Percentiles rank a stretch among this genome's conserved stretches.
Evolutionary conservation across 495 filamentous ascomycete species (phyloP).

Genomic region (Xylaria acuta): DNA sequence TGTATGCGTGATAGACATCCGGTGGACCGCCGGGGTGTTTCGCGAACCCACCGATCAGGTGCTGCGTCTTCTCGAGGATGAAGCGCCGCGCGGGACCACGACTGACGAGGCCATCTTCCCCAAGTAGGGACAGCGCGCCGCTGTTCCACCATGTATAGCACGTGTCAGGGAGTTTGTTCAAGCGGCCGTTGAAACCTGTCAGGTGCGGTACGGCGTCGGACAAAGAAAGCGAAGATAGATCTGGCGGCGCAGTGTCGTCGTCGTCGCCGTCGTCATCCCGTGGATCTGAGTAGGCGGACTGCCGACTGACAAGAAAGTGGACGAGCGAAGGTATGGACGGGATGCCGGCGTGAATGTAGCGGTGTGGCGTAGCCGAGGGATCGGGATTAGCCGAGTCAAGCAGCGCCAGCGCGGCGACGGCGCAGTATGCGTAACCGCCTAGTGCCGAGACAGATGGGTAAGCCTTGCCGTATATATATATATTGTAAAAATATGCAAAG

Average conservation of each 20-base stretch:
- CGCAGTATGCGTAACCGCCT: constrained; percentile 92
- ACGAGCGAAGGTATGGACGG: constrained; percentile 42
- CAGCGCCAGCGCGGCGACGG: constrained; percentile 74
- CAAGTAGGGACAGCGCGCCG: constrained; percentile 73
- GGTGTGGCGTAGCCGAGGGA: constrained; percentile 37
- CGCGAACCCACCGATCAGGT: constrained; percentile 87
- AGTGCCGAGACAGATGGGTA: constrained; percentile 12
- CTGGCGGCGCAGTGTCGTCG: constrained; percentile 36
- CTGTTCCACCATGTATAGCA: constrained; percentile 94
- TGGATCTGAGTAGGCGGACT: constrained; percentile 60
- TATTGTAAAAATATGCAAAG: constrained; percentile 20
- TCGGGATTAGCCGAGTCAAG: constrained; percentile 54
- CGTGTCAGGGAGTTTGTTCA: constrained; percentile 88
- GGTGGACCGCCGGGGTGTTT: constrained; percentile 82
- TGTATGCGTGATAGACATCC: constrained; percentile 89
- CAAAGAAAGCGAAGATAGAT: constrained; percentile 46
- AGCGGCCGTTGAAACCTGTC: constrained; percentile 82
- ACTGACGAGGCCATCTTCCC: constrained; percentile 65
- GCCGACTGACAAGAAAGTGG: constrained; percentile 66
- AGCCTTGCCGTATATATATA: not conserved
- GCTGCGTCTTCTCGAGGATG: constrained; percentile 87
- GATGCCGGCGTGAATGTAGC: constrained; percentile 44
- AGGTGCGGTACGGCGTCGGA: constrained; percentile 32
- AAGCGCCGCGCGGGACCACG: constrained; percentile 69
- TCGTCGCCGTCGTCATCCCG: constrained; percentile 53